These are phyloP conservation scores for Podaxis sp. DNA, from an alignment of 768 basidiomycete species.

Conservation along the genomic window DNA sequence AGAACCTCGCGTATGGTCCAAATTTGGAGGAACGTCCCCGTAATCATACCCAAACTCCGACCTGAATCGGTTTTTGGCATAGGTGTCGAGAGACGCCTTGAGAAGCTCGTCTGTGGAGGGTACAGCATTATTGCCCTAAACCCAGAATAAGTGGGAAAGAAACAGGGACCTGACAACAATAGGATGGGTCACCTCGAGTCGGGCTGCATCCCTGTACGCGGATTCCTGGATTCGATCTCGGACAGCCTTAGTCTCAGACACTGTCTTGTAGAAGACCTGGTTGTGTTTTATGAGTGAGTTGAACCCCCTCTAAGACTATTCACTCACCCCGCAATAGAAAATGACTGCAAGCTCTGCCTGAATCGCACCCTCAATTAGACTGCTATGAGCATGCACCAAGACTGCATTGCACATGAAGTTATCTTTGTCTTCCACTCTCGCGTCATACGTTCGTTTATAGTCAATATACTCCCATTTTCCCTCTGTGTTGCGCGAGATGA, in stretches of 20 bases:
- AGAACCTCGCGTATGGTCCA: neutral
- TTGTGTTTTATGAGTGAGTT: neutral
- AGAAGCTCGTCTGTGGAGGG: neutral
- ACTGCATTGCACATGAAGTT: neutral
- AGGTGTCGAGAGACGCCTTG: neutral
- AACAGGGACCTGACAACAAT: neutral
- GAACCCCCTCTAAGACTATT: neutral
- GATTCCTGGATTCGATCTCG: neutral
- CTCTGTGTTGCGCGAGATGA: neutral
- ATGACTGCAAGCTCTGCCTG: neutral
- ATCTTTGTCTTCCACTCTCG: neutral
- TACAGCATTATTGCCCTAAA: neutral
- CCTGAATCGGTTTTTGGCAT: neutral
- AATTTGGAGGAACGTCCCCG: neutral
- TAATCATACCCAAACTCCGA: neutral
- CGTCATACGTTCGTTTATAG: neutral
- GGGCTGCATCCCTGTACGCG: neutral
- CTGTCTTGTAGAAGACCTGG: neutral
- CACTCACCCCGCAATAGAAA: neutral
- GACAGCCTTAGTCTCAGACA: neutral
- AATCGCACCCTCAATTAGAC: neutral
- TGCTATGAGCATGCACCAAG: neutral
- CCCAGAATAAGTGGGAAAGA: neutral
- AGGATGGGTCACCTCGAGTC: neutral
- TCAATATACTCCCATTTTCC: neutral